These are phyloP conservation scores for Acanthamoeba lenticulata DNA, from an alignment of 208 protist species.

Conservation along the genomic window DNA sequence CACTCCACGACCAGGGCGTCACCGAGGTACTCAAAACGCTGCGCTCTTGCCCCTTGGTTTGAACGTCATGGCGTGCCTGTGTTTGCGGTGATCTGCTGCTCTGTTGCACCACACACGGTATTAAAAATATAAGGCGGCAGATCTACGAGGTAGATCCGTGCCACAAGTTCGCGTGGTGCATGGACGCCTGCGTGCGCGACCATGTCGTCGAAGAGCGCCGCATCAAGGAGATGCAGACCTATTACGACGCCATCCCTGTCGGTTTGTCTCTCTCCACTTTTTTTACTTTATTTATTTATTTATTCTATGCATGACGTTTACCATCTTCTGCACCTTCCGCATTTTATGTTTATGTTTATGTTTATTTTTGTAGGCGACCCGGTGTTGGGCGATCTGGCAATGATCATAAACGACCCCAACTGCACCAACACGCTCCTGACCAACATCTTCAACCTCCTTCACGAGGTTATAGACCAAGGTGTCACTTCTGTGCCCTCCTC, in stretches of 20 bases:
- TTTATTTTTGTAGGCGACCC: not conserved
- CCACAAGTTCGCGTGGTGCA: constrained; percentile 75
- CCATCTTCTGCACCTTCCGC: not conserved
- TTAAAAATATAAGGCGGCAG: not conserved
- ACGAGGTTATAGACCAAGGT: constrained; percentile 66
- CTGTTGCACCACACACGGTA: not conserved
- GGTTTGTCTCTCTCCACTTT: not conserved
- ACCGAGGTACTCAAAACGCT: not conserved
- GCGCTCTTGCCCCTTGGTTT: not conserved
- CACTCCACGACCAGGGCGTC: constrained; percentile 66
- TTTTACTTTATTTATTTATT: not conserved
- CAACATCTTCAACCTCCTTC: constrained; percentile 67
- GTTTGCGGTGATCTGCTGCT: not conserved
- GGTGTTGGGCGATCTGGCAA: constrained; percentile 59
- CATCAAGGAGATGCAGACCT: constrained; percentile 72
- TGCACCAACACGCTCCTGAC: constrained; percentile 43
- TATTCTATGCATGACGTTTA: not conserved
- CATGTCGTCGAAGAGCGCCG: constrained; percentile 45
- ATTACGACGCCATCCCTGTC: not conserved
- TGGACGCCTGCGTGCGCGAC: constrained; percentile 75
- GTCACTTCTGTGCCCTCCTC: too few species aligned
- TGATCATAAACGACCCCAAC: constrained; percentile 74
- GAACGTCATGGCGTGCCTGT: not conserved
- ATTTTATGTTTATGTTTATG: not conserved
- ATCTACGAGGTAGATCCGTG: constrained; percentile 58